These are phyloP conservation scores for Dendrocalamus sinicus DNA, from an alignment of 176 grass and related monocot genomes.

Conservation along the genomic window DNA sequence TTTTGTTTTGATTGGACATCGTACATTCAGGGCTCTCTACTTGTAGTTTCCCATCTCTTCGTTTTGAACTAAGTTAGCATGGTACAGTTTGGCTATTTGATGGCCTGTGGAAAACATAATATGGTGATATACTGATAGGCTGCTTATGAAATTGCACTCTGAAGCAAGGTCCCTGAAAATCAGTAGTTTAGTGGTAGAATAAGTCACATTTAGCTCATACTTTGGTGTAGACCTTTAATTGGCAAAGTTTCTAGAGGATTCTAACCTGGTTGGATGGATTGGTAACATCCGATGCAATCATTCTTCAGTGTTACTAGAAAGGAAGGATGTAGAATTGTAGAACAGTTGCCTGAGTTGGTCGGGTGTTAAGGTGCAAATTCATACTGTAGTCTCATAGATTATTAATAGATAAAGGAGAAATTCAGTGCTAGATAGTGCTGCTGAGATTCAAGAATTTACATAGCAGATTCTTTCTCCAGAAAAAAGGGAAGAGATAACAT, in stretches of 20 bases:
- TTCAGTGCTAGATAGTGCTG: not conserved
- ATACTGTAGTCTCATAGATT: not conserved
- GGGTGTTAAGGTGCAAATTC: not conserved
- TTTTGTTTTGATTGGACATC: not conserved
- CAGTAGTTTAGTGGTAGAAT: not conserved
- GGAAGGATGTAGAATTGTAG: not conserved
- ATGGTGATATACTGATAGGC: not conserved
- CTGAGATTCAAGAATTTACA: not conserved
- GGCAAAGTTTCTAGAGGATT: not conserved
- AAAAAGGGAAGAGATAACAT: not conserved
- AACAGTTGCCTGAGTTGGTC: not conserved
- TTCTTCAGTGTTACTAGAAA: not conserved
- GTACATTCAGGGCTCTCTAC: not conserved
- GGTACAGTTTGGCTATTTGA: conserved; percentile 19
- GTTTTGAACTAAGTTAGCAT: not conserved
- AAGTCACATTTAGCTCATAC: not conserved
- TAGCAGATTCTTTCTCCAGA: not conserved
- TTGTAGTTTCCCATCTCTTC: not conserved
- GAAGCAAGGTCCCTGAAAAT: not conserved
- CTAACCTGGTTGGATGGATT: not conserved
- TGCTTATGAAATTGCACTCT: conserved; percentile 3
- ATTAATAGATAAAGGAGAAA: not conserved
- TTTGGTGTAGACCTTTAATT: not conserved
- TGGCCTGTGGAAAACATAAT: not conserved
- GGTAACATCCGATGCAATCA: not conserved